phyloP scores from a whole-genome alignment of 805 yeast genomes.

The Torulaspora microellipsoides region DNA sequence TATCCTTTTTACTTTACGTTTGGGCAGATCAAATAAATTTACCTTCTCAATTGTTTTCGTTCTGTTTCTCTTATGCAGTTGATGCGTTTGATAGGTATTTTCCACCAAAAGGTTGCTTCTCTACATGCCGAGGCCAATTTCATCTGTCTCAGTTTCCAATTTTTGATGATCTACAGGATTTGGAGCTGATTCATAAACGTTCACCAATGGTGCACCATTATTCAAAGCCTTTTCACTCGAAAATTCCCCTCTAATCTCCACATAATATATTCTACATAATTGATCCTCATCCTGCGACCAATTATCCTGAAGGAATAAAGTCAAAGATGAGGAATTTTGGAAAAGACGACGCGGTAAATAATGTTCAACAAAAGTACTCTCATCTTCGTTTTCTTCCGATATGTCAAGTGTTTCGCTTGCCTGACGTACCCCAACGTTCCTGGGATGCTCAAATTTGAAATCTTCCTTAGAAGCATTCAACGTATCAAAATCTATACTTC shows the following conservation, averaged over 20 bases:
- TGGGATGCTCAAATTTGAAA: conserved; percentile 59
- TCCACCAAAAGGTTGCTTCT: background rate
- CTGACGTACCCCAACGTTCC: conserved; percentile 44
- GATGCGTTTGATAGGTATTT: background rate
- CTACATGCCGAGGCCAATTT: conserved; percentile 16
- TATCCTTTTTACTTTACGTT: too few relatives aligned
- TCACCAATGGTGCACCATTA: conserved; percentile 50
- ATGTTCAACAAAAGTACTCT: conserved; percentile 68
- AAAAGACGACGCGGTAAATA: conserved; percentile 70
- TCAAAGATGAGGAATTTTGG: conserved; percentile 61
- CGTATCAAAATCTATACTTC: conserved; percentile 67
- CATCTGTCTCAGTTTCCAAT: conserved; percentile 22
- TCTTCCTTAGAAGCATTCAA: conserved; percentile 47
- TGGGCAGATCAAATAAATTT: too few relatives aligned
- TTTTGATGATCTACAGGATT: conserved; percentile 83
- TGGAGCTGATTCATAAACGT: conserved; percentile 86
- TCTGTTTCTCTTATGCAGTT: background rate
- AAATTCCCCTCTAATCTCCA: conserved; percentile 77
- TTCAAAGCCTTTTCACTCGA: conserved; percentile 23
- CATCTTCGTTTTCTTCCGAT: conserved; percentile 37
- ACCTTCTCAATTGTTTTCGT: too few relatives aligned
- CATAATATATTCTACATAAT: conserved; percentile 52
- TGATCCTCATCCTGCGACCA: conserved; percentile 61
- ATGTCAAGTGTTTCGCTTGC: conserved; percentile 31
- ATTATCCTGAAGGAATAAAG: conserved; percentile 64